These are phyloP conservation scores for Logfia minima DNA, from an alignment of 129 eudicot species.

Conservation along the genomic window DNA sequence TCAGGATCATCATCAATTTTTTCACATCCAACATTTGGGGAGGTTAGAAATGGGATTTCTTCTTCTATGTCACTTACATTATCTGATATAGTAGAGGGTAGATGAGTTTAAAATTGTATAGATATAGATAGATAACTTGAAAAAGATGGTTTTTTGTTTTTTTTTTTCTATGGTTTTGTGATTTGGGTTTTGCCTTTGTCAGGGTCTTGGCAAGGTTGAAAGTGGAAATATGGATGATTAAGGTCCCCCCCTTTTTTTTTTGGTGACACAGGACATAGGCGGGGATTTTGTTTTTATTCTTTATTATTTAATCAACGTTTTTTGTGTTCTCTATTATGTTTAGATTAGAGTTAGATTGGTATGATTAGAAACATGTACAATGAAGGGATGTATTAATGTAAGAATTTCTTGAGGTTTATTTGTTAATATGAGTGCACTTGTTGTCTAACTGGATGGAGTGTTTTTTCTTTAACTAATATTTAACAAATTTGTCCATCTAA, in stretches of 20 bases:
- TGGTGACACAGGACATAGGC: conserved; percentile 2
- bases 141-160: background rate
- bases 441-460: background rate
- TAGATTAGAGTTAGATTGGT: background rate
- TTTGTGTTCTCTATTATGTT: background rate
- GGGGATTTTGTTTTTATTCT: conserved; percentile 8
- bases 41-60: conserved; percentile 52
- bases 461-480: background rate
- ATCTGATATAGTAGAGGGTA: conserved; percentile 51
- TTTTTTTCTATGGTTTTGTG: conserved; percentile 24
- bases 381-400: background rate
- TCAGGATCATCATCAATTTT: conserved; percentile 34
- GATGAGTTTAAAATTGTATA: conserved; percentile 40
- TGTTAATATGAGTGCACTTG: background rate
- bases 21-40: conserved; percentile 58
- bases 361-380: conserved; percentile 8
- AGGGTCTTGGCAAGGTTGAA: conserved; percentile 19
- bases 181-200: conserved; percentile 32
- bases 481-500: too few species aligned
- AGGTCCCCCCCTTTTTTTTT: background rate
- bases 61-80: conserved; percentile 54
- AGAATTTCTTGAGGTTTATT: conserved; percentile 1
- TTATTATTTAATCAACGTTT: background rate
- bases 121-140: conserved; percentile 1
- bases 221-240: conserved; percentile 12